Evolutionary conservation across 2,329 filamentous ascomycete species (phyloP), one percentile per base, ranked within the genome.

Genomic region (Venturia carpophila): DNA sequence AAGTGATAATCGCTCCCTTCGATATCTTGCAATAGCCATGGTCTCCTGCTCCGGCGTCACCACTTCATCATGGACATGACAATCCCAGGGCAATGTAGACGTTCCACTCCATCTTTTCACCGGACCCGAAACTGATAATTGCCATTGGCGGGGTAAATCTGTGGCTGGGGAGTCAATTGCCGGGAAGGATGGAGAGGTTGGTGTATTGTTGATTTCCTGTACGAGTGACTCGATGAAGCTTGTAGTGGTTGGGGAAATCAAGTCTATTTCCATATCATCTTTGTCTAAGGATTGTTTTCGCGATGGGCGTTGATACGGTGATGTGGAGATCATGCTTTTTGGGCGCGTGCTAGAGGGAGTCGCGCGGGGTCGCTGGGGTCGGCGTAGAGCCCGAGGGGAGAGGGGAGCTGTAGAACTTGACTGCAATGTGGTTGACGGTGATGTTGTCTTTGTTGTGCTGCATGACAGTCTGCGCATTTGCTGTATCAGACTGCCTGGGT

Each of bases 11-110:
- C 52, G 27, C 37, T 58, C 52, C 27, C 52, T 27, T 10, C 27
- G 52, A 58, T 58, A 58, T 37, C 17, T 34, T 13, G 52, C 30
- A 37, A 58, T 58, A 11, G 52, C 52, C 30, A 27, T 27, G 3
- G 17, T 58, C 30, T 58, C 52, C 52, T 58, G 52, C 13, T 58
- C 52, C 19, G 52, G 52, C 15, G 30, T 58, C 9, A 37, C 52
- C 15, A 37, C 30, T 11, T 58, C 17, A 34, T 58, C 17, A 37
- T 7, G 17, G 52, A 24, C 15, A 11, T 34, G 27, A 21, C n/a
- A 5, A 7, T 58, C 30, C 17, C n/a, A 15, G 9, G 52, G 30
- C 37, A 27, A 11, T 11, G 11, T 37, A 15, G 52, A 13, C 27
- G 52, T 6, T 37, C 52, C 52, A 37, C 47, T 52, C 47, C 47